phyloP scores from a whole-genome alignment of 257 asterid species.

The Nicotiana knightiana region DNA sequence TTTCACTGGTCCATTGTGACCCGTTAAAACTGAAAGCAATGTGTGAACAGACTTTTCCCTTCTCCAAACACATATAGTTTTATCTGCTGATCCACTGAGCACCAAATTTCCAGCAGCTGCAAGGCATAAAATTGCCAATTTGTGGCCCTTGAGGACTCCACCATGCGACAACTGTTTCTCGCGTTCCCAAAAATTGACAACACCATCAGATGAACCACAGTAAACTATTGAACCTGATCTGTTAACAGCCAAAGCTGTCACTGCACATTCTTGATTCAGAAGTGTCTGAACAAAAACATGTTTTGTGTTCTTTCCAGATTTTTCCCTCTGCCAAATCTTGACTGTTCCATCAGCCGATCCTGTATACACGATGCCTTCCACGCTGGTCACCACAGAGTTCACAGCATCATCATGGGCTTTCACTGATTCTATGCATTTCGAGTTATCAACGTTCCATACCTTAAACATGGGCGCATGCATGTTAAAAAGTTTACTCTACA shows the following conservation, averaged over 20 bases:
- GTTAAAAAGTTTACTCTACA: too few relatives aligned
- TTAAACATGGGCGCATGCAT: background rate
- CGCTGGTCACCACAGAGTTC: slow-evolving; percentile 38
- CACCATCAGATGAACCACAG: slow-evolving; percentile 57
- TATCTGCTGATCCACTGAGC: slow-evolving; percentile 57
- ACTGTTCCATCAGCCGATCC: slow-evolving; percentile 73
- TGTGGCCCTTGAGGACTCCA: slow-evolving; percentile 53
- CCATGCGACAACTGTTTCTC: slow-evolving; percentile 34
- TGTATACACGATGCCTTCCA: slow-evolving; percentile 37
- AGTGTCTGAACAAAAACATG: slow-evolving; percentile 34
- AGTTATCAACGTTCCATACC: slow-evolving; percentile 36
- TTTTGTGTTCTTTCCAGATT: slow-evolving; percentile 17
- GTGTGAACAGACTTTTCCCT: slow-evolving; percentile 40
- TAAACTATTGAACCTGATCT: slow-evolving; percentile 32
- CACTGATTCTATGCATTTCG: slow-evolving; percentile 50
- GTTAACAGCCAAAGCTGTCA: slow-evolving; percentile 46
- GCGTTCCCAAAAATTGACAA: slow-evolving; percentile 51
- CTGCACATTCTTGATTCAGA: slow-evolving; percentile 43
- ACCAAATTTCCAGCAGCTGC: slow-evolving; percentile 42
- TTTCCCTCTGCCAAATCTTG: slow-evolving; percentile 47
- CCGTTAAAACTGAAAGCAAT: slow-evolving; percentile 38
- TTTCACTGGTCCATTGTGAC: slow-evolving; percentile 61
- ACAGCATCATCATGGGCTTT: slow-evolving; percentile 60
- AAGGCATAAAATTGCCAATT: slow-evolving; percentile 55
- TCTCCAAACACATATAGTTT: slow-evolving; percentile 57